Evolutionary conservation across 495 filamentous ascomycete genomes (phyloP).

Genomic region (Tuber aestivum): DNA sequence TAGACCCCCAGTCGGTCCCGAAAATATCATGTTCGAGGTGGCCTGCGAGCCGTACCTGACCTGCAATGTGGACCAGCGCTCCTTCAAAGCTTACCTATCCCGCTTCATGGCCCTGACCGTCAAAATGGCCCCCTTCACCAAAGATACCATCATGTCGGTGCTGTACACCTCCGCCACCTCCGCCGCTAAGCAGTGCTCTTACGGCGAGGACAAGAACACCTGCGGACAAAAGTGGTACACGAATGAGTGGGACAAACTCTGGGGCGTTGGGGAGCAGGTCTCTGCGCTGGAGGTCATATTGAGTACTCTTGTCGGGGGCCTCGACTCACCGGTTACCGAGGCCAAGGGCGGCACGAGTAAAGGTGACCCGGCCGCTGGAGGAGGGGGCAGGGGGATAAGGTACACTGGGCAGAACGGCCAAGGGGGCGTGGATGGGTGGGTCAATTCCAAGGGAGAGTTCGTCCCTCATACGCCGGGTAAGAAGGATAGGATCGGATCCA

Average conservation of each 20-base stretch:
- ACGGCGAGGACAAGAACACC: constrained; percentile 53
- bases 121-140: constrained; percentile 63
- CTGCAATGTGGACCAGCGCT: constrained; percentile 67
- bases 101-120: constrained; percentile 69
- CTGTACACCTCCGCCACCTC: constrained; percentile 59
- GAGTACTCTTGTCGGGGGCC: constrained; percentile 52
- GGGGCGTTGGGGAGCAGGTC: constrained; percentile 66
- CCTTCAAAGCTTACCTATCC: constrained; percentile 73
- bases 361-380: constrained; percentile 64
- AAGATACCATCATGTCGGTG: constrained; percentile 55
- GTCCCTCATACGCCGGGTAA: background rate
- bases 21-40: constrained; percentile 59
- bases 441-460: background rate
- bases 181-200: constrained; percentile 60
- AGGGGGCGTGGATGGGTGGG: background rate
- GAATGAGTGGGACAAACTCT: constrained; percentile 55
- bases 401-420: background rate
- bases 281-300: constrained; percentile 62
- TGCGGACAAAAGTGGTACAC: constrained; percentile 69
- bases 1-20: constrained; percentile 41
- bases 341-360: constrained; percentile 67
- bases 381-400: constrained; percentile 18
- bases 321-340: constrained; percentile 55
- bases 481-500: background rate
- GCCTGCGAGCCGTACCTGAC: constrained; percentile 59